phyloP scores from a whole-genome alignment of 2,329 filamentous ascomycete species.

The Chaetomium strumarium region DNA sequence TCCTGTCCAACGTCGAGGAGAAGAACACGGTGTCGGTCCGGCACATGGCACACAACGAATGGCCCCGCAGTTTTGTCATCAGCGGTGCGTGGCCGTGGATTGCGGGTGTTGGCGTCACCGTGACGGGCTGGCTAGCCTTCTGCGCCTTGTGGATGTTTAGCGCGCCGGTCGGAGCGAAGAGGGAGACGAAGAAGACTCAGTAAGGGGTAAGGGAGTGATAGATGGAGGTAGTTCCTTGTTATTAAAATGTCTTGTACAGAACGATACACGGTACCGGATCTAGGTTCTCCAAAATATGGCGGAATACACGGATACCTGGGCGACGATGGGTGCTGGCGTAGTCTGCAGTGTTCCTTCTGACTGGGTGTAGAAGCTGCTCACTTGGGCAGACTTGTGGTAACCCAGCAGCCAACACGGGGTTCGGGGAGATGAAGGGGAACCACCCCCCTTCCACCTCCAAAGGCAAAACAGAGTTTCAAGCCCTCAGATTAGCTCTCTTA shows the following conservation, averaged over 20 bases:
- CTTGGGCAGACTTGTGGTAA: not conserved
- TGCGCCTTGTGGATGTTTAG: constrained; percentile 81
- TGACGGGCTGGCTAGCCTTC: constrained; percentile 79
- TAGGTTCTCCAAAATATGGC: constrained; percentile 2
- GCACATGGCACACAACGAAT: constrained; percentile 97
- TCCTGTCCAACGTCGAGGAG: constrained; percentile 83
- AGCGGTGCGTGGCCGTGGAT: constrained; percentile 94
- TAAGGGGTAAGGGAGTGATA: constrained; percentile 21
- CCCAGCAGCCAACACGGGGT: not conserved
- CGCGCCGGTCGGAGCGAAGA: constrained; percentile 36
- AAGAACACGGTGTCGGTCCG: constrained; percentile 92
- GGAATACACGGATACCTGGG: not conserved
- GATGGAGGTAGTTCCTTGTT: constrained; percentile 1
- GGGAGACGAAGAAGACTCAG: constrained; percentile 43
- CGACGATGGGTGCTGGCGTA: not conserved
- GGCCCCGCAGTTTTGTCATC: constrained; percentile 84
- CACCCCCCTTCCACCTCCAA: constrained; percentile 2
- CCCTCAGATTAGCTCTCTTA: constrained; percentile 40
- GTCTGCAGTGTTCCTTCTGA: too few species aligned
- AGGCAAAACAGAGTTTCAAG: constrained; percentile 12
- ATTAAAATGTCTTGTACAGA: constrained; percentile 2
- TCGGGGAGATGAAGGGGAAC: constrained; percentile 1
- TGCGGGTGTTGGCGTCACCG: constrained; percentile 75
- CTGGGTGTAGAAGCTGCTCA: too few species aligned
- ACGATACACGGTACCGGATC: constrained; percentile 9